Evolutionary conservation across 257 asterid species (phyloP).

Genomic region (Capsicum baccatum): DNA sequence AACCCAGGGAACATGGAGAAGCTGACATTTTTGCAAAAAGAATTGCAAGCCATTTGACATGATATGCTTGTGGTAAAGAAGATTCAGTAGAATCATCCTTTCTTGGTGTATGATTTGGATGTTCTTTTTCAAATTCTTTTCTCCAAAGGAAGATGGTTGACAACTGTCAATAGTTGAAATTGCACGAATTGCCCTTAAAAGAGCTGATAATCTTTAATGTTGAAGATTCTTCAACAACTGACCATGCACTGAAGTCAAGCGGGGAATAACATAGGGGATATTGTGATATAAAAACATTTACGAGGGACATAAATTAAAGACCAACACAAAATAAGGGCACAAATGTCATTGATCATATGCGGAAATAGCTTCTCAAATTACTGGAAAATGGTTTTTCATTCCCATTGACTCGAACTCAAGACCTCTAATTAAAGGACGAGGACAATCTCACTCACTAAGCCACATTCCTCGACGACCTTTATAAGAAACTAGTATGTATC

Average conservation of each 20-base stretch:
- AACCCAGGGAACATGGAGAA: constrained; percentile 26
- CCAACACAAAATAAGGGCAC: too few relatives aligned
- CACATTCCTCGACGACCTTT: not conserved
- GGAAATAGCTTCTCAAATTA: not conserved
- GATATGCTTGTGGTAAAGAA: not conserved
- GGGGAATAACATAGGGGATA: too few relatives aligned
- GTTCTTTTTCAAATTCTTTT: not conserved
- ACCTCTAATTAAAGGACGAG: not conserved
- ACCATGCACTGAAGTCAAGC: too few relatives aligned
- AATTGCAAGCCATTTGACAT: not conserved
- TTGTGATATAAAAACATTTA: too few relatives aligned
- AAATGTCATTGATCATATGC: too few relatives aligned
- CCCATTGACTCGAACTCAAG: not conserved
- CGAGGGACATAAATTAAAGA: too few relatives aligned
- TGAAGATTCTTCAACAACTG: too few relatives aligned
- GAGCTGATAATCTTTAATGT: too few relatives aligned
- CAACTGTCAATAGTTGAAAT: not conserved
- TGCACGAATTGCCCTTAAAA: too few relatives aligned
- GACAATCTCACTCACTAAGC: not conserved
- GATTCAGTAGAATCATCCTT: constrained; percentile 18
- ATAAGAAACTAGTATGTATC: not conserved
- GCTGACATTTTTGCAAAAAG: not conserved
- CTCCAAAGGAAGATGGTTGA: not conserved
- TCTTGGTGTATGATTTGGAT: not conserved
- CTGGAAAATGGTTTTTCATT: not conserved